Conservation (phyloP, 345 rosid genomes). For the Heritiera fomes region DNA sequence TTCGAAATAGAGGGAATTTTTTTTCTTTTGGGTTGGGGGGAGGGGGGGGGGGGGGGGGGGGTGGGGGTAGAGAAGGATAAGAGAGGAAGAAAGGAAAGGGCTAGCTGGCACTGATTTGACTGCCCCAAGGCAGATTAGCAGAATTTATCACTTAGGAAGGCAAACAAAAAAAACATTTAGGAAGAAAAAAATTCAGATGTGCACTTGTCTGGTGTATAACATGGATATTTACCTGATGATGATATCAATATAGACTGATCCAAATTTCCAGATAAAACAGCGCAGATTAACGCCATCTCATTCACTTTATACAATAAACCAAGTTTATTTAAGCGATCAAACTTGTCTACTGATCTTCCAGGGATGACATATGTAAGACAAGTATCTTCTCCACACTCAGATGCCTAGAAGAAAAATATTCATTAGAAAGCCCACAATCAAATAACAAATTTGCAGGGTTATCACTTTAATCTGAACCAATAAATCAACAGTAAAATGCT, state of each 20-base stretch:
- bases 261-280: slow-evolving; percentile 68
- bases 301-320: slow-evolving; percentile 55
- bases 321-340: slow-evolving; percentile 46
- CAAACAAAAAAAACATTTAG: neutral
- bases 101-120: too few relatives aligned
- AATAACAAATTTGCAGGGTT: slow-evolving; percentile 3
- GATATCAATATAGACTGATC: slow-evolving; percentile 52
- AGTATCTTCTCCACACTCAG: slow-evolving; percentile 43
- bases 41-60: too few relatives aligned
- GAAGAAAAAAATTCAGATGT: neutral
- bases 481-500: slow-evolving; percentile 2
- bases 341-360: slow-evolving; percentile 49
- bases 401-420: slow-evolving; percentile 42
- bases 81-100: too few relatives aligned
- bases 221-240: slow-evolving; percentile 53
- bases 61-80: too few relatives aligned
- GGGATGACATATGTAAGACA: slow-evolving; percentile 57
- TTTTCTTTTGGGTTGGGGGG: too few relatives aligned
- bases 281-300: slow-evolving; percentile 69
- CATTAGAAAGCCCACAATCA: neutral
- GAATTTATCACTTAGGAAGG: too few relatives aligned
- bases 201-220: slow-evolving; percentile 14
- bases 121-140: too few relatives aligned
- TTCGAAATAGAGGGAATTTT: too few relatives aligned
- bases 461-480: neutral